Conservation (phyloP, 257 asterid species). For the Haberlea rhodopensis region DNA sequence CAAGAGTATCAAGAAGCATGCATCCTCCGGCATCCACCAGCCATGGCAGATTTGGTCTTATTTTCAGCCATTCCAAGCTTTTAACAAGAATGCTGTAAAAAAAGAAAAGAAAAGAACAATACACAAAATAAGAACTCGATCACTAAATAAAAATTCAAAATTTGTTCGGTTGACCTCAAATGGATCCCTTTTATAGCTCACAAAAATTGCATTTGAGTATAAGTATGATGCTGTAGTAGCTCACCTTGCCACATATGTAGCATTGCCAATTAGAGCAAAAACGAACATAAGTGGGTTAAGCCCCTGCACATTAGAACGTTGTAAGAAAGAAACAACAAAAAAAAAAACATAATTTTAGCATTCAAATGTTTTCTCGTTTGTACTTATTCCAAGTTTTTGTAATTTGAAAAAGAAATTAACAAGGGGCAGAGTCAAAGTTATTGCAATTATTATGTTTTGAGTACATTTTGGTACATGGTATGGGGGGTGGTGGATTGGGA, state of each 20-base stretch:
- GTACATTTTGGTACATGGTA: no score
- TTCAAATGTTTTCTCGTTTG: background rate
- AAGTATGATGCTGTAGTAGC: conserved; percentile 5
- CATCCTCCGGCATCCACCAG: conserved; percentile 73
- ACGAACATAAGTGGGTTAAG: conserved; percentile 75
- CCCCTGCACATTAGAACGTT: conserved; percentile 41
- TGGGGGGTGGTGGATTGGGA: no score
- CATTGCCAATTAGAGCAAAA: conserved; percentile 66
- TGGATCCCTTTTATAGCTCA: no score
- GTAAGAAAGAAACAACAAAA: background rate
- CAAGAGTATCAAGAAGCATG: conserved; percentile 56
- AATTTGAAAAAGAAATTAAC: no score
- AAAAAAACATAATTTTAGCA: conserved; percentile 6
- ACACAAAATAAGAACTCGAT: background rate
- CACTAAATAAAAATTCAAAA: background rate
- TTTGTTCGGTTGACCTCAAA: background rate
- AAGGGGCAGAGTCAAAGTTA: no score
- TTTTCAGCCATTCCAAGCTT: conserved; percentile 57
- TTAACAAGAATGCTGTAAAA: conserved; percentile 58
- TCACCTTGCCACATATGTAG: conserved; percentile 73
- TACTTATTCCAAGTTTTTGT: no score
- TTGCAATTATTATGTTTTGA: no score
- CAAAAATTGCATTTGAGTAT: background rate
- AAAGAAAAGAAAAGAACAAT: background rate
- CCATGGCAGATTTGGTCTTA: conserved; percentile 72